phyloP scores from a whole-genome alignment of 176 grass and related monocot genomes.

The Carex littledalei region DNA sequence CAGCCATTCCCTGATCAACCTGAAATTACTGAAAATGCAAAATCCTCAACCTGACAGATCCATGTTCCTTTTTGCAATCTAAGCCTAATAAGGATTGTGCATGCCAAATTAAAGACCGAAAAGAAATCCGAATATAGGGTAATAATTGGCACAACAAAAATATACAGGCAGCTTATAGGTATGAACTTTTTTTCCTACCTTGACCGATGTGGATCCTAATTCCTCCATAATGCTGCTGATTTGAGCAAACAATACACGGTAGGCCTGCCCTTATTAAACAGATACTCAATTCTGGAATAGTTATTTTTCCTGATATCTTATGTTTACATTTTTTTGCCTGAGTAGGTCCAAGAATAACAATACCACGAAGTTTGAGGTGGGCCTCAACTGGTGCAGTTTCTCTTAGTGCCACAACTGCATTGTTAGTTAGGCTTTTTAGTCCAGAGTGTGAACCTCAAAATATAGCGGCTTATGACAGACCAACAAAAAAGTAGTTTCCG shows the following conservation, averaged over 20 bases:
- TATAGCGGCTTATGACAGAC: slow-evolving; percentile 63
- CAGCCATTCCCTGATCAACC: neutral
- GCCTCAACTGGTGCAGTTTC: slow-evolving; percentile 62
- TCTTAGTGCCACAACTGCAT: slow-evolving; percentile 35
- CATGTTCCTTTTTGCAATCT: neutral
- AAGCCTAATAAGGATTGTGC: neutral
- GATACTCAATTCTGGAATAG: neutral
- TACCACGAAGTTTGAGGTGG: slow-evolving; percentile 69
- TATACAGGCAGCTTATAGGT: neutral
- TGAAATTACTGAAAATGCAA: neutral
- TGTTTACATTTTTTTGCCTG: neutral
- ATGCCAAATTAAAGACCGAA: neutral
- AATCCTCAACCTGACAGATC: neutral
- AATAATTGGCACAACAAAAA: neutral
- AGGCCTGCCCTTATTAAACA: neutral
- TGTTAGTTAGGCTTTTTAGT: slow-evolving; percentile 76
- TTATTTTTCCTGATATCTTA: slow-evolving; percentile 5
- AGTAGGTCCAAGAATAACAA: slow-evolving; percentile 73
- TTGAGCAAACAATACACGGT: neutral
- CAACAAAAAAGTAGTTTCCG: neutral
- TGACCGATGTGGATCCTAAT: neutral
- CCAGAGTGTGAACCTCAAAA: slow-evolving; percentile 88
- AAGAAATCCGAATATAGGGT: neutral
- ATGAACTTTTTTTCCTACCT: neutral
- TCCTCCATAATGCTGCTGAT: neutral